These are phyloP conservation scores for Phellinidium pouzarii DNA, from an alignment of 1,284 basidiomycete species.

Conservation along the genomic window DNA sequence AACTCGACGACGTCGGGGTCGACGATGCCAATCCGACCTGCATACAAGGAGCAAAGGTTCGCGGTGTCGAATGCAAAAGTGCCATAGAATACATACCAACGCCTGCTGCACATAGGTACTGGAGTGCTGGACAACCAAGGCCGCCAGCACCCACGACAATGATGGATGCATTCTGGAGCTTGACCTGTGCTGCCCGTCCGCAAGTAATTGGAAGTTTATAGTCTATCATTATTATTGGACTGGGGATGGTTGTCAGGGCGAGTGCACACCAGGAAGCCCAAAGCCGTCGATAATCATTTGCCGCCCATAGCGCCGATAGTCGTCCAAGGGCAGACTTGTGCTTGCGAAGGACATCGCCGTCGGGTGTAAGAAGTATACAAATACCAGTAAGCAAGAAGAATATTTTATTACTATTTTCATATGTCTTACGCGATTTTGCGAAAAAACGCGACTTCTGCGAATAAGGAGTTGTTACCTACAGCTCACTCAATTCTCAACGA, in stretches of 20 bases:
- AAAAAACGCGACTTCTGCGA: too few species aligned
- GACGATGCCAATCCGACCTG: constrained; percentile 79
- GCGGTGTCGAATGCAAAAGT: not conserved
- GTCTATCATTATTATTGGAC: not conserved
- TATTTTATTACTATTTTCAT: too few species aligned
- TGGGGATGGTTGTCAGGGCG: not conserved
- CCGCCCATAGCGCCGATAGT: constrained; percentile 89
- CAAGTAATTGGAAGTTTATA: constrained; percentile 1
- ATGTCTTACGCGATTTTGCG: too few species aligned
- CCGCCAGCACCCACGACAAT: constrained; percentile 94
- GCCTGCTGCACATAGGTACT: constrained; percentile 90
- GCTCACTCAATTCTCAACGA: too few species aligned
- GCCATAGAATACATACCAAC: constrained; percentile 53
- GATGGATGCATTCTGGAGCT: constrained; percentile 68
- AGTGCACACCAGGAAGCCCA: constrained; percentile 64
- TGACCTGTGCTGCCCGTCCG: constrained; percentile 66
- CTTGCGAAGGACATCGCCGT: not conserved
- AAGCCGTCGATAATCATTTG: constrained; percentile 95
- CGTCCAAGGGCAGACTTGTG: constrained; percentile 27
- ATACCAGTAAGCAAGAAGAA: too few species aligned
- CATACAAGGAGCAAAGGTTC: constrained; percentile 6
- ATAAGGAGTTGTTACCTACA: too few species aligned
- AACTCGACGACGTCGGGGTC: constrained; percentile 90
- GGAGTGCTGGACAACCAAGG: constrained; percentile 91
- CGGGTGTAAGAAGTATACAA: too few species aligned